These are phyloP conservation scores for Solanum habrochaites DNA, from an alignment of 257 asterid species.

Conservation along the genomic window DNA sequence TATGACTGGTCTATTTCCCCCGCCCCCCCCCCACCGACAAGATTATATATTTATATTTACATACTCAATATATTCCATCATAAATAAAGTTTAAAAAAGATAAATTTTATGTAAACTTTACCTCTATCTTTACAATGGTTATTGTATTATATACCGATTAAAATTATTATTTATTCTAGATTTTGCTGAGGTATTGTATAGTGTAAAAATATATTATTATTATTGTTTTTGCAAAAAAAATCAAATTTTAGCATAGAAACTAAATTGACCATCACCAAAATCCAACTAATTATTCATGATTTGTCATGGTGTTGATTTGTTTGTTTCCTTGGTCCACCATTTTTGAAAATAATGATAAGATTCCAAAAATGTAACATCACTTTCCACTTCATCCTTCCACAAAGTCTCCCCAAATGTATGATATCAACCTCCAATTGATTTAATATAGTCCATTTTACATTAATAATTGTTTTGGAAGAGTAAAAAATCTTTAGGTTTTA, in stretches of 20 bases:
- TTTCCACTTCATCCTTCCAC: not conserved
- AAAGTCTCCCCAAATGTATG: not conserved
- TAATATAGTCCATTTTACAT: not conserved
- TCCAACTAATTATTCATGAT: not conserved
- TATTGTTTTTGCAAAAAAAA: not conserved
- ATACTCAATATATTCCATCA: too few species aligned
- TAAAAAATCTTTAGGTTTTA: not conserved
- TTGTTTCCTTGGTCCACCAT: not conserved
- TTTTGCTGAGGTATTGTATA: not conserved
- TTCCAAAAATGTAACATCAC: not conserved
- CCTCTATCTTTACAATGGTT: too few species aligned
- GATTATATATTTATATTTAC: too few species aligned
- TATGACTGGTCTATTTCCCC: too few species aligned
- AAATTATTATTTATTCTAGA: not conserved
- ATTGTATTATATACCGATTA: too few species aligned
- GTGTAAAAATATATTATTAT: not conserved
- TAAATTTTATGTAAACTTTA: too few species aligned
- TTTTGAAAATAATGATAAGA: not conserved
- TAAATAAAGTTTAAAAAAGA: too few species aligned
- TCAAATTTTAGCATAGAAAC: not conserved
- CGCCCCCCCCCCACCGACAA: too few species aligned
- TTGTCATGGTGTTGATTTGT: not conserved
- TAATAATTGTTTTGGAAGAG: too few species aligned
- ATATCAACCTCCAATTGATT: not conserved
- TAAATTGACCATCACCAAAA: not conserved